phyloP scores from a whole-genome alignment of 2,329 filamentous ascomycete genomes.

The Fusarium citri region DNA sequence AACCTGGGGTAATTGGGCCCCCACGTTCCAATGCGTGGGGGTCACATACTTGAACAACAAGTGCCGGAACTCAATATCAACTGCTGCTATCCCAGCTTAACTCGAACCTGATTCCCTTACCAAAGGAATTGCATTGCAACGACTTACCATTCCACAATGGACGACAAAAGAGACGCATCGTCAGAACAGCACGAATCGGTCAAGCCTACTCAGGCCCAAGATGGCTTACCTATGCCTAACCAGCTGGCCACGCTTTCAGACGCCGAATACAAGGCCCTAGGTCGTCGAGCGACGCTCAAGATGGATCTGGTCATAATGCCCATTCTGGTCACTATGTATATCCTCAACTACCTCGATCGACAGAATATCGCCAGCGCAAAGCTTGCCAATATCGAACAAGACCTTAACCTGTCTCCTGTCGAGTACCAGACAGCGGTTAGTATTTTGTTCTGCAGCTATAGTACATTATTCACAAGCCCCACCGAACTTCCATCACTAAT shows the following conservation, averaged over 20 bases:
- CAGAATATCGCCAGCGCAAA: constrained; percentile 4
- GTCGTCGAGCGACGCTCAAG: constrained; percentile 37
- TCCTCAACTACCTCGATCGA: constrained; percentile 5
- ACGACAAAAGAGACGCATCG: background rate
- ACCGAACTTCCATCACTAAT: too few species aligned
- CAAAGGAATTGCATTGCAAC: background rate
- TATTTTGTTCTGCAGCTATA: constrained; percentile 7
- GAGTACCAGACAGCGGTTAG: constrained; percentile 1
- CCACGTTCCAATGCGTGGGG: background rate
- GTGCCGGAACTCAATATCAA: background rate
- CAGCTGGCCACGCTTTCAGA: constrained; percentile 7
- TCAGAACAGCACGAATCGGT: background rate
- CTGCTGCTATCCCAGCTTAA: background rate
- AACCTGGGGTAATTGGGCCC: background rate
- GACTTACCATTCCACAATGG: background rate
- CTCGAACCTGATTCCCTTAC: too few species aligned
- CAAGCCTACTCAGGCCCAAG: background rate
- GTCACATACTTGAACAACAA: background rate
- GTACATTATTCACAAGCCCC: too few species aligned
- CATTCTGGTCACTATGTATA: background rate
- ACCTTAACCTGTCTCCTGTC: background rate
- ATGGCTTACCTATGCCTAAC: background rate
- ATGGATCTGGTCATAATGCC: constrained; percentile 47
- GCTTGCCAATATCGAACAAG: constrained; percentile 4
- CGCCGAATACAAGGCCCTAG: constrained; percentile 6